These are phyloP conservation scores for Vitis hybrid DNA, from an alignment of 177 flowering plant genomes.

Conservation along the genomic window DNA sequence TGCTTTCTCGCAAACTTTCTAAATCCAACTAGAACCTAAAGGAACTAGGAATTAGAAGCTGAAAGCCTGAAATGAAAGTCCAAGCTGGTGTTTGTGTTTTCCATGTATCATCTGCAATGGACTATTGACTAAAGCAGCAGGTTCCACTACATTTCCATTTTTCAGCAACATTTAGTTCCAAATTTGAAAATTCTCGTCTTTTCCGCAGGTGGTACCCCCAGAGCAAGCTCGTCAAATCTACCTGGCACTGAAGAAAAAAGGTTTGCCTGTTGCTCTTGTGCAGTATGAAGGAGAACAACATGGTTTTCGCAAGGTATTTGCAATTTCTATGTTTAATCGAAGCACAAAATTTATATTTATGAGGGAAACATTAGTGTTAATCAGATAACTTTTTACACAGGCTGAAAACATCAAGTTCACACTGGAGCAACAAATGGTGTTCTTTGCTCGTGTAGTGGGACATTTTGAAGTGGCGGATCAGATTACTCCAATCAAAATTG, in stretches of 20 bases:
- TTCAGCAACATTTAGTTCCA: too few species aligned
- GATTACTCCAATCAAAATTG: slow-evolving; percentile 43
- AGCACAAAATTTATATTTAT: background rate
- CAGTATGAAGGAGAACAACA: slow-evolving; percentile 97
- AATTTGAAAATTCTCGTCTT: too few species aligned
- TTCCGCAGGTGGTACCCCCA: slow-evolving; percentile 76
- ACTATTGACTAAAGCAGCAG: too few species aligned
- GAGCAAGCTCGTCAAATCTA: slow-evolving; percentile 85
- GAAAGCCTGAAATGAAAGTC: too few species aligned
- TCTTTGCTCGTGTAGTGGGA: slow-evolving; percentile 94
- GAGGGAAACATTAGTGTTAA: background rate
- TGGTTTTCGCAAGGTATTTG: slow-evolving; percentile 90
- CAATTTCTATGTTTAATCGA: background rate
- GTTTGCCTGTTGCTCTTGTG: slow-evolving; percentile 91
- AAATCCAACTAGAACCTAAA: too few species aligned
- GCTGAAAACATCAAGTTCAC: slow-evolving; percentile 95
- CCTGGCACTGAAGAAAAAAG: slow-evolving; percentile 78
- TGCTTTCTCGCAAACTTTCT: too few species aligned
- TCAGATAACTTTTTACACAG: slow-evolving; percentile 32
- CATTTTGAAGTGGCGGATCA: slow-evolving; percentile 82
- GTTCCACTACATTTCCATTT: too few species aligned
- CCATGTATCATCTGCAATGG: too few species aligned
- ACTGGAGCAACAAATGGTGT: slow-evolving; percentile 93
- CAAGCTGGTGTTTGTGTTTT: too few species aligned
- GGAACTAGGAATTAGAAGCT: too few species aligned